Percentiles rank a stretch among this genome's conserved stretches.
phyloP scores from a whole-genome alignment of 2,329 filamentous ascomycete species.

The Trichophyton schoenleinii region DNA sequence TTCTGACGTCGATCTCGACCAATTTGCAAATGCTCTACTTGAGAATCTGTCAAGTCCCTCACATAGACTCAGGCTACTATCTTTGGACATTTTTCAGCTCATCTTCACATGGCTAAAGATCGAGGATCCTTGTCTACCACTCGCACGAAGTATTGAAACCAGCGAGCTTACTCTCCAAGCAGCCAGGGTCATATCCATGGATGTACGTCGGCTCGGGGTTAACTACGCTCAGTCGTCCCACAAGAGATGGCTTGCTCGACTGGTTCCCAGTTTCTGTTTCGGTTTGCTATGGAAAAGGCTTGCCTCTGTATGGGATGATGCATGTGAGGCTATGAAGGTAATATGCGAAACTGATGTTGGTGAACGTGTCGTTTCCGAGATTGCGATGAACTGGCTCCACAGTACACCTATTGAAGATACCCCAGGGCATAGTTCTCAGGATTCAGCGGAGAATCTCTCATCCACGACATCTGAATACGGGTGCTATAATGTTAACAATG shows the following conservation, averaged over 20 bases:
- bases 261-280: conserved; percentile 73
- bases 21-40: conserved; percentile 53
- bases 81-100: conserved; percentile 57
- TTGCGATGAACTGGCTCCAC: conserved; percentile 67
- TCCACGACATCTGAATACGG: conserved; percentile 50
- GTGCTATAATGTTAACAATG: conserved; percentile 58
- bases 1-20: conserved; percentile 46
- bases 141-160: conserved; percentile 69
- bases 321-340: conserved; percentile 59
- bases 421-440: neutral
- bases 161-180: conserved; percentile 66
- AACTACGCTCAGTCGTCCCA: conserved; percentile 49
- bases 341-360: conserved; percentile 58
- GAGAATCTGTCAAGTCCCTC: conserved; percentile 64
- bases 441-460: conserved; percentile 6
- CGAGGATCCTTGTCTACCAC: conserved; percentile 34
- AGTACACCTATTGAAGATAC: conserved; percentile 7
- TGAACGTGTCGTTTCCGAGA: conserved; percentile 57
- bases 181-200: conserved; percentile 66
- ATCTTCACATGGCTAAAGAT: conserved; percentile 41
- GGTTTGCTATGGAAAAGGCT: conserved; percentile 78
- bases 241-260: conserved; percentile 53
- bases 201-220: conserved; percentile 63
- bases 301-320: conserved; percentile 77
- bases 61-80: conserved; percentile 59